These are phyloP conservation scores for Capsicum rhomboideum DNA, from an alignment of 257 asterid species.

Conservation along the genomic window DNA sequence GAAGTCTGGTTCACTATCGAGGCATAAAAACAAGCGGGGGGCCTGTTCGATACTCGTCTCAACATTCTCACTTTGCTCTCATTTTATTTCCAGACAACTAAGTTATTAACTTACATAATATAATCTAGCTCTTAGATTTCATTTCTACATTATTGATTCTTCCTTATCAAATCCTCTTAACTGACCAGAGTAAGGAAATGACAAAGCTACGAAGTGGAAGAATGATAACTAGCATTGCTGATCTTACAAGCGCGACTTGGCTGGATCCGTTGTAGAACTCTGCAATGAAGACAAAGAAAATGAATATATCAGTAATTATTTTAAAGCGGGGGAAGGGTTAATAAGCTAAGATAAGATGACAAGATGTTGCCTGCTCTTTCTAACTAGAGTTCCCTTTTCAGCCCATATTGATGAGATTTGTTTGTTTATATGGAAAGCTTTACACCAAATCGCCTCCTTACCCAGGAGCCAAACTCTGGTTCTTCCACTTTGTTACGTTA, in stretches of 20 bases:
- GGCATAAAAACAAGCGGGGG: neutral
- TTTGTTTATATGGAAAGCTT: neutral
- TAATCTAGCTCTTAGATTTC: neutral
- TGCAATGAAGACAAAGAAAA: slow-evolving; percentile 13
- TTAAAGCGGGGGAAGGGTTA: neutral
- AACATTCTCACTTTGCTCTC: neutral
- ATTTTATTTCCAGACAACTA: neutral
- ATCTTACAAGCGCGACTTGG: slow-evolving; percentile 61
- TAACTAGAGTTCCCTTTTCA: neutral
- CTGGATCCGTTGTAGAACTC: slow-evolving; percentile 41
- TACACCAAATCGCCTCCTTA: neutral
- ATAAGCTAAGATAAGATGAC: neutral
- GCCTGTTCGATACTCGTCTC: neutral
- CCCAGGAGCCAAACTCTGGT: neutral
- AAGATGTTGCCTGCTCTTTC: neutral
- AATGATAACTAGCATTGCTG: neutral
- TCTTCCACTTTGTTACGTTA: neutral
- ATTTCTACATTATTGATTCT: neutral
- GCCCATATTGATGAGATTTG: neutral
- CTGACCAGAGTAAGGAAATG: neutral
- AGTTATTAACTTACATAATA: neutral
- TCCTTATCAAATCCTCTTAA: neutral
- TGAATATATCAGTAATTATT: neutral
- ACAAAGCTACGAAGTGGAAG: neutral
- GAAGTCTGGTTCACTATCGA: neutral